Evolutionary conservation across 352 stramenopile species (phyloP), one percentile per base, ranked within the genome.

Genomic region (Phytophthora sp.): DNA sequence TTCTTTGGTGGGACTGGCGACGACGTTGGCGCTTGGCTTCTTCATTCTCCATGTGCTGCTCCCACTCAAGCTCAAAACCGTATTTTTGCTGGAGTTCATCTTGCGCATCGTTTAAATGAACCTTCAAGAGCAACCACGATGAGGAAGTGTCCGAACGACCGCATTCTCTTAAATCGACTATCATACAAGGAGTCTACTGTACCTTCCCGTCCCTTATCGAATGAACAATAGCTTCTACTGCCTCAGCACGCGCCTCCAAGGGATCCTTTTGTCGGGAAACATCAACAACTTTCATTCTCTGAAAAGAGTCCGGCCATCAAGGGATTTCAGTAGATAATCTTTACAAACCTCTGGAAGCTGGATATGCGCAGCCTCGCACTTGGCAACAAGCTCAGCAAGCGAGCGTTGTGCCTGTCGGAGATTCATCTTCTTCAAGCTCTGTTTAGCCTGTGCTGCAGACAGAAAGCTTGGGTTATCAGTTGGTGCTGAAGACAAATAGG

Each of bases 311-410:
- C 18, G 21, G 15, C 36, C 21, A 9, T n/a, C 4, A 39, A 18
- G 5, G 9, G 23, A 6, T 45, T 38, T 18, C 6, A 7, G 4
- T 3, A 59, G 27, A 24, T 41, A 41, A n/a, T 7, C n/a, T 21
- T 51, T 47, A 33, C 51, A 33, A 63, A 86, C 77, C 63, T 79
- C 31, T 4, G 84, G 80, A 0, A 93, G 72, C 26, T 84, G 63
- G 1, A 93, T 75, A 58, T 90, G 82, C 2, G 65, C 66, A 24
- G 73, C 77, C n/a, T 89, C 69, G 50, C 84, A 88, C 55, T 86
- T 90, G 42, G 62, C 26, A 20, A 91, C 75, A 18, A 93, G 61
- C 7, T 90, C 82, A 4, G 71, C 77, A 6, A 93, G 73, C 38
- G 70, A 73, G 31, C 77, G 82, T 36, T 88, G 84, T n/a, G 78